phyloP scores from a whole-genome alignment of 805 yeast genomes.

The Starmerella sp. region DNA sequence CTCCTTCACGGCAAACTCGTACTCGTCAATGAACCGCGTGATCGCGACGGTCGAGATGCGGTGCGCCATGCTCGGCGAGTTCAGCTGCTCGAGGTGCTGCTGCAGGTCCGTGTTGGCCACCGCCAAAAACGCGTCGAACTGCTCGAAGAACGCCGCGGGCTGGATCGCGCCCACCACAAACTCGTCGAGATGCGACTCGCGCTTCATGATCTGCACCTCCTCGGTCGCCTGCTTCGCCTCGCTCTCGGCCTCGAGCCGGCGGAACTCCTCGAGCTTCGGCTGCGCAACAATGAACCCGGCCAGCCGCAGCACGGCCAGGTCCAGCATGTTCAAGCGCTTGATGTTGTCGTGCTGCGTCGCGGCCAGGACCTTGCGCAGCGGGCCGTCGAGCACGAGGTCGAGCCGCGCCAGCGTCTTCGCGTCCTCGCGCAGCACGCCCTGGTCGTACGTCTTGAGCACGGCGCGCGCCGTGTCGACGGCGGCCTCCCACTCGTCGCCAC shows the following conservation, averaged over 20 bases:
- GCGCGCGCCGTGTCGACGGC: slow-evolving; percentile 48
- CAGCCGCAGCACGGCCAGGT: slow-evolving; percentile 26
- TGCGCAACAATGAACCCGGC: slow-evolving; percentile 26
- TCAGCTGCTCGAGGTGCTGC: slow-evolving; percentile 23
- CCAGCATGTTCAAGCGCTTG: slow-evolving; percentile 30
- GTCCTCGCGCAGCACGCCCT: slow-evolving; percentile 23
- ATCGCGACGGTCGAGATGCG: slow-evolving; percentile 26
- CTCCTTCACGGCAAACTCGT: slow-evolving; percentile 23
- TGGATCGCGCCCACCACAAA: slow-evolving; percentile 7
- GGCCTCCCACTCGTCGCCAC: slow-evolving; percentile 22
- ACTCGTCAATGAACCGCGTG: slow-evolving; percentile 26
- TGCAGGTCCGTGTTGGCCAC: slow-evolving; percentile 28
- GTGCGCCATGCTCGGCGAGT: slow-evolving; percentile 29
- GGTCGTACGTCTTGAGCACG: slow-evolving; percentile 39
- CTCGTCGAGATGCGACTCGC: slow-evolving; percentile 22
- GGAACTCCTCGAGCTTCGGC: slow-evolving; percentile 26
- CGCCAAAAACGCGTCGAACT: slow-evolving; percentile 29
- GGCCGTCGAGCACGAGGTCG: slow-evolving; percentile 28
- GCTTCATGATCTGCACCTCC: slow-evolving; percentile 22
- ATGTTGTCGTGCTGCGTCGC: slow-evolving; percentile 24
- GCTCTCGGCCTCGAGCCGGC: slow-evolving; percentile 23
- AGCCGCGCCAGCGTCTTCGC: slow-evolving; percentile 19
- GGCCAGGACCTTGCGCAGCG: slow-evolving; percentile 22
- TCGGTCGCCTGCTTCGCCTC: slow-evolving; percentile 23
- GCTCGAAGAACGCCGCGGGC: slow-evolving; percentile 3